Evolutionary conservation across 2,329 filamentous ascomycete species (phyloP).

Genomic region (Sporothrix globosa): DNA sequence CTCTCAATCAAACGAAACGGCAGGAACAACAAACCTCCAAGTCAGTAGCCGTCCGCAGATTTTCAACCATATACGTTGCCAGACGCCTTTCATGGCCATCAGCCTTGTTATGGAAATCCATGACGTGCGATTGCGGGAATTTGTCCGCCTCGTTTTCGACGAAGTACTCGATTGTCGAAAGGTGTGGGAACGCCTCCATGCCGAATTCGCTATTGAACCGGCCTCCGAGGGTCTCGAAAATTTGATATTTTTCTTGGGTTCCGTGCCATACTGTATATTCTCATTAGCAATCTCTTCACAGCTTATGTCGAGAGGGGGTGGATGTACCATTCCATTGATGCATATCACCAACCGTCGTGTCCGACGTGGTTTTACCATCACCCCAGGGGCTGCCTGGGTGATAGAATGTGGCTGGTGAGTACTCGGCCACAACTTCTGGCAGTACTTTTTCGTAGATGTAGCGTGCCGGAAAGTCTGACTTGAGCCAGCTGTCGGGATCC

Average conservation of each 20-base stretch:
- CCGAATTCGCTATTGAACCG: slow-evolving; percentile 94
- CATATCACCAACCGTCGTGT: slow-evolving; percentile 83
- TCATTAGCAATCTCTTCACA: slow-evolving; percentile 11
- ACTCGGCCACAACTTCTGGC: slow-evolving; percentile 68
- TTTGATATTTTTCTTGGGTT: slow-evolving; percentile 86
- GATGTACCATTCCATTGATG: slow-evolving; percentile 80
- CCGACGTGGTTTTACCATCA: slow-evolving; percentile 69
- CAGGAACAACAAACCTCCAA: slow-evolving; percentile 62
- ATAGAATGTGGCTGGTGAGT: slow-evolving; percentile 73
- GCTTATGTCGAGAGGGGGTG: slow-evolving; percentile 6
- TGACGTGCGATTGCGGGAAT: slow-evolving; percentile 79
- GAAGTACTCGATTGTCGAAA: slow-evolving; percentile 82
- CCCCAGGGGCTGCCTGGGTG: slow-evolving; percentile 88
- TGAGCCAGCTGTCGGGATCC: slow-evolving; percentile 79
- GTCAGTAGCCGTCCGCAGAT: slow-evolving; percentile 71
- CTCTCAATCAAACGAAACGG: slow-evolving; percentile 1
- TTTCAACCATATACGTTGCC: slow-evolving; percentile 87
- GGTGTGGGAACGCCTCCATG: slow-evolving; percentile 87
- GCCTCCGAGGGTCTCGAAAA: slow-evolving; percentile 83
- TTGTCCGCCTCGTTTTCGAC: slow-evolving; percentile 71
- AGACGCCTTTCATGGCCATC: slow-evolving; percentile 84
- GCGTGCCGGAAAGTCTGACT: slow-evolving; percentile 84
- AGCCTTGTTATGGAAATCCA: slow-evolving; percentile 97
- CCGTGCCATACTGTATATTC: slow-evolving; percentile 73
- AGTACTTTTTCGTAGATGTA: slow-evolving; percentile 94